Base-by-base conservation (phyloP, 2,329 filamentous ascomycete genomes). In the Cadophora sp. region DNA sequence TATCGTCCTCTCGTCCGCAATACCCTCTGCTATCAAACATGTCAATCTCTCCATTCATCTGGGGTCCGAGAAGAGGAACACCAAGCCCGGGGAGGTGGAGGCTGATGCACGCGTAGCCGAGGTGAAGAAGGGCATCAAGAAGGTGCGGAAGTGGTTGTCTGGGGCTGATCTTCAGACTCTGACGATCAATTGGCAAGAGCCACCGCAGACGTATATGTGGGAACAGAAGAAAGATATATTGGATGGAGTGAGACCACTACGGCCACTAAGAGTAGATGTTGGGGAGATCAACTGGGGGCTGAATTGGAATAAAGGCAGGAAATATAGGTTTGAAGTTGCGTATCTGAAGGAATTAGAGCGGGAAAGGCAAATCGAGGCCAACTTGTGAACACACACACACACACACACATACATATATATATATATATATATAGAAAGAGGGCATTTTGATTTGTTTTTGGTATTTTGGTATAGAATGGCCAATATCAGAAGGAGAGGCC, bases 21-120 rank as follows among this genome's bases (percentile, higher is more conserved):
- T 76, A 5, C 69, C 68, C 18, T 70, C 73, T 4, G 69, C 70
- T 6, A 72, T 76, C 36, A 66, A 66, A 41, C 68, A 76, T 58
- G n/a, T 76, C 30, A 66, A 73, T 24, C 41, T 75, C 2, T 69
- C 68, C 22, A 69, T 76, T 18, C 69, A 72, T 14, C 66, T 75
- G 1, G 74, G 73, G 11, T 65, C 63, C 43, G 74, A 76, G 60
- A 74, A 79, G 60, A 76, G 78, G 51, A 76, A 76, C 64, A 77
- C 71, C 56, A 77, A 76, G 71, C 79, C 75, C 1, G 65, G 70
- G 22, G 73, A 73, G 1, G 71, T 75, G 11, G 80, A 81, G 51
- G 69, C 68, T 7, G 67, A 66, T 27, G 69, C 72, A 5, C 43
- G 72, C 27, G 53, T 74, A 11, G 43, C 62, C 1, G 70, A 72